These are phyloP conservation scores for Mycena capillaripes DNA, from an alignment of 768 basidiomycete genomes.

Conservation along the genomic window DNA sequence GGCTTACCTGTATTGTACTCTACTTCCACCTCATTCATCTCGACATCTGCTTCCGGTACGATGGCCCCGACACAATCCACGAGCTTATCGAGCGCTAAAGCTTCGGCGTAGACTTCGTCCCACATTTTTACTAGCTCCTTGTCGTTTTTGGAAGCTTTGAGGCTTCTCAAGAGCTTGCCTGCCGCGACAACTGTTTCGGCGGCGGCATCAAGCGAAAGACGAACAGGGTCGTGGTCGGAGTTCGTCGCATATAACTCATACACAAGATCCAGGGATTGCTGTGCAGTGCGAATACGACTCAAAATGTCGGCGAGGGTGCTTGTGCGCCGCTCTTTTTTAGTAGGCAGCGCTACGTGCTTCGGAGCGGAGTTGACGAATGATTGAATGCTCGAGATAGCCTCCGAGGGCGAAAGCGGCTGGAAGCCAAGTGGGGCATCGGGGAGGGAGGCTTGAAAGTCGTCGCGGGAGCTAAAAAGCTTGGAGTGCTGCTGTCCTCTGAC, in stretches of 20 bases:
- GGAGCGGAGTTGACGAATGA: slow-evolving; percentile 8
- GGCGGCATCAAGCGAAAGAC: slow-evolving; percentile 28
- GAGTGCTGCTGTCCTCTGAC: slow-evolving; percentile 31
- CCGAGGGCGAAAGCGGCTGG: slow-evolving; percentile 19
- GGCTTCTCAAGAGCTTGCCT: slow-evolving; percentile 28
- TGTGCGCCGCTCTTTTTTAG: slow-evolving; percentile 27
- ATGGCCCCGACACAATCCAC: slow-evolving; percentile 28
- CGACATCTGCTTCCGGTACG: slow-evolving; percentile 18
- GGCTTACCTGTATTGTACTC: slow-evolving; percentile 28
- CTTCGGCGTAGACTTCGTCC: slow-evolving; percentile 27
- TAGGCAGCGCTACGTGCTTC: slow-evolving; percentile 13
- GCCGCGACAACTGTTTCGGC: slow-evolving; percentile 21
- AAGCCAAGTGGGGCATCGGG: slow-evolving; percentile 21
- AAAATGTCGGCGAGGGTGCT: slow-evolving; percentile 23
- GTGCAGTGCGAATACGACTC: slow-evolving; percentile 24
- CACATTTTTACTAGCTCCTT: slow-evolving; percentile 19
- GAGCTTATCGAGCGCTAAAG: slow-evolving; percentile 24
- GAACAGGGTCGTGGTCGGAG: slow-evolving; percentile 25
- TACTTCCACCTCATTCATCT: slow-evolving; percentile 5
- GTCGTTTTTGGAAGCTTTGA: slow-evolving; percentile 24
- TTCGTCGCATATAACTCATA: slow-evolving; percentile 13
- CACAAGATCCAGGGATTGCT: slow-evolving; percentile 10
- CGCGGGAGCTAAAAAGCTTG: slow-evolving; percentile 29
- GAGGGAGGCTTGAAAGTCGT: slow-evolving; percentile 24
- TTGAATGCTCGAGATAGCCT: slow-evolving; percentile 22